Percentiles rank a stretch among this genome's conserved stretches.
Evolutionary conservation across 2,329 filamentous ascomycete species (phyloP).

Genomic region (Fusarium musae): DNA sequence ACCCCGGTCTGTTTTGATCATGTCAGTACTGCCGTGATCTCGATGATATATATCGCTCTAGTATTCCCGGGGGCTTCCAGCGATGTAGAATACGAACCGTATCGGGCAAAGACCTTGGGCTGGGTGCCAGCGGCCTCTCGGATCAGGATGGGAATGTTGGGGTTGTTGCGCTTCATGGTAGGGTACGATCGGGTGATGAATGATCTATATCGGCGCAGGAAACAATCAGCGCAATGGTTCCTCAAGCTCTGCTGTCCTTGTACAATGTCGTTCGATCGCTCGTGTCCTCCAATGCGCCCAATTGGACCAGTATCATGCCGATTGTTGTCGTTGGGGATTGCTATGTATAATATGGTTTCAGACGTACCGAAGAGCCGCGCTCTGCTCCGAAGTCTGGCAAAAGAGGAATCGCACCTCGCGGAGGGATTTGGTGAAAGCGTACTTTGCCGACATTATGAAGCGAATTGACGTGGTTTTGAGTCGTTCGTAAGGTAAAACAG

Average conservation of each 20-base stretch:
- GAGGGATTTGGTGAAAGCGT: conserved; percentile 87
- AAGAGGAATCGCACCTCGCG: conserved; percentile 98
- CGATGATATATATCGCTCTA: neutral
- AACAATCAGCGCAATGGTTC: conserved; percentile 24
- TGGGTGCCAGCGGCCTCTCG: conserved; percentile 88
- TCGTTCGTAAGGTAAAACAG: conserved; percentile 1
- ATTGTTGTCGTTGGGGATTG: conserved; percentile 5
- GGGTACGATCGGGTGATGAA: conserved; percentile 94
- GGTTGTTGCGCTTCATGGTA: conserved; percentile 99
- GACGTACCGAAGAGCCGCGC: conserved; percentile 84
- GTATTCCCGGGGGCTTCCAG: neutral
- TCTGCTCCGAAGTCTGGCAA: conserved; percentile 93
- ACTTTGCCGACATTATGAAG: conserved; percentile 84
- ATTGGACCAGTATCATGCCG: conserved; percentile 22
- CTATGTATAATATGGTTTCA: neutral
- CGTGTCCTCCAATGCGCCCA: conserved; percentile 1
- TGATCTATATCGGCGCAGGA: conserved; percentile 64
- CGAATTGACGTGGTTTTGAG: neutral
- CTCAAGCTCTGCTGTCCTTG: neutral
- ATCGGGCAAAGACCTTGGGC: conserved; percentile 91
- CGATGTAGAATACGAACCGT: conserved; percentile 67
- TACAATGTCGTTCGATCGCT: neutral
- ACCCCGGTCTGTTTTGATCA: conserved; percentile 59
- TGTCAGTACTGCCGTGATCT: conserved; percentile 17
- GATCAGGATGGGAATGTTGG: conserved; percentile 90